Conservation (phyloP, 495 filamentous ascomycete genomes). For the Pyrenula massariospora region DNA sequence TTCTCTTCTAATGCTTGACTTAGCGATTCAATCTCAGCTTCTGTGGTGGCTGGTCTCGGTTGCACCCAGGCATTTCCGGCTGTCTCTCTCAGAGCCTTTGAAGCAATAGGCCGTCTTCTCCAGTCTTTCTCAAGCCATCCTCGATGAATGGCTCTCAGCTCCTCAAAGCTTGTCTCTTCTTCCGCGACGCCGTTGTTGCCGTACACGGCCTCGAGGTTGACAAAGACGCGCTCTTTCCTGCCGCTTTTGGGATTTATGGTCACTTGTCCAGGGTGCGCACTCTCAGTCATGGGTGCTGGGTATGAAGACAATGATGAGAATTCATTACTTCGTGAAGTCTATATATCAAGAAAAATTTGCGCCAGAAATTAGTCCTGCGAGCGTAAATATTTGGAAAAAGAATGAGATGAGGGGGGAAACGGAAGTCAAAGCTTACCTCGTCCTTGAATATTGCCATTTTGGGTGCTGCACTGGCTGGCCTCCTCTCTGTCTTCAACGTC, state of each 20-base stretch:
- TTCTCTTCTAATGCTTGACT: conserved; percentile 19
- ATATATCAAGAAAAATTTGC: conserved; percentile 16
- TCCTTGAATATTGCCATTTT: conserved; percentile 95
- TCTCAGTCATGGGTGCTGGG: conserved; percentile 30
- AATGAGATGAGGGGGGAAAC: conserved; percentile 15
- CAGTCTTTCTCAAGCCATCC: conserved; percentile 71
- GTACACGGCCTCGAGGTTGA: conserved; percentile 75
- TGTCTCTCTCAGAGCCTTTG: conserved; percentile 17
- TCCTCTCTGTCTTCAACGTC: conserved; percentile 76
- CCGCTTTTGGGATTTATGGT: conserved; percentile 67
- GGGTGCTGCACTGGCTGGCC: conserved; percentile 52
- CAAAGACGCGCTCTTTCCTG: conserved; percentile 72
- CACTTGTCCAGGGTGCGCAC: conserved; percentile 49
- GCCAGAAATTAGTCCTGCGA: conserved; percentile 89
- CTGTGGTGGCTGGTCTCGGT: not conserved
- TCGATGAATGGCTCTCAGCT: conserved; percentile 66
- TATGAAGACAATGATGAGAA: conserved; percentile 24
- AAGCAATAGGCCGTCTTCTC: conserved; percentile 28
- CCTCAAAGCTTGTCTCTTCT: conserved; percentile 77
- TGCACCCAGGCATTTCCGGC: not conserved
- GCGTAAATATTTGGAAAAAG: conserved; percentile 68
- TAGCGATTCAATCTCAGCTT: conserved; percentile 7
- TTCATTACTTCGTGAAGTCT: conserved; percentile 28
- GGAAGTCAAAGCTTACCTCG: conserved; percentile 57
- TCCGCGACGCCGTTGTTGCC: conserved; percentile 56